Base-by-base conservation (phyloP, 1,139 yeast species). In the Candida tetrigidarum region DNA sequence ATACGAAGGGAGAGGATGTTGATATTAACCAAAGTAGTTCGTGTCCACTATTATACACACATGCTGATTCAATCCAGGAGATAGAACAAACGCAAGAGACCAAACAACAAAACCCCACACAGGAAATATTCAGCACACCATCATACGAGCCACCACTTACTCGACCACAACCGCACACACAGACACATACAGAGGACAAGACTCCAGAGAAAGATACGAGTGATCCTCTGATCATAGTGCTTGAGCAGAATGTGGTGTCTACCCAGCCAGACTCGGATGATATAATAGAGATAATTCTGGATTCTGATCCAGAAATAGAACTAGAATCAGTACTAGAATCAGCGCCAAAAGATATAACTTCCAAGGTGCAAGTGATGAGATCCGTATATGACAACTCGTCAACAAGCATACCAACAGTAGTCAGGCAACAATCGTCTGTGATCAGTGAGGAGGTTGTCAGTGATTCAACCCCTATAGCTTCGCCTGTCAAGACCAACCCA, bases 241-340 rank as follows among this genome's bases (percentile, higher is more conserved):
- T 37, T 11, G 39, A 19, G 26, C 32, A 37, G 18, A 26, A 37
- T 26, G 11, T 37, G 5, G 11, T 23, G n/a, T 20, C 43, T 2
- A 45, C 48, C 2, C 45, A 45, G 18, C 16, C 41, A 32, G 36
- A 32, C 12, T 4, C 16, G 5, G 15, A 19, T 18, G 48, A 45
- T n/a, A 11, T 23, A 11, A 19, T 30, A 16, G 58, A 56, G 11
- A 52, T 57, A n/a, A 50, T 67, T 0, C 63, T 61, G 53, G 71
- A 67, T 46, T 66, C 71, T 2, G 66, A 66, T 29, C 55, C 63
- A n/a, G 70, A 66, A 33, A 57, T 58, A 1, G 65, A 58, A 37
- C 37, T 54, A 7, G 37, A 58, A 10, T 12, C 28, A 25, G 12
- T 23, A 23, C 27, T 25, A 25, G n/a, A n/a, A n/a, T n/a, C n/a